phyloP scores from a whole-genome alignment of 2,329 filamentous ascomycete species.

The Trichoderma simmonsii region DNA sequence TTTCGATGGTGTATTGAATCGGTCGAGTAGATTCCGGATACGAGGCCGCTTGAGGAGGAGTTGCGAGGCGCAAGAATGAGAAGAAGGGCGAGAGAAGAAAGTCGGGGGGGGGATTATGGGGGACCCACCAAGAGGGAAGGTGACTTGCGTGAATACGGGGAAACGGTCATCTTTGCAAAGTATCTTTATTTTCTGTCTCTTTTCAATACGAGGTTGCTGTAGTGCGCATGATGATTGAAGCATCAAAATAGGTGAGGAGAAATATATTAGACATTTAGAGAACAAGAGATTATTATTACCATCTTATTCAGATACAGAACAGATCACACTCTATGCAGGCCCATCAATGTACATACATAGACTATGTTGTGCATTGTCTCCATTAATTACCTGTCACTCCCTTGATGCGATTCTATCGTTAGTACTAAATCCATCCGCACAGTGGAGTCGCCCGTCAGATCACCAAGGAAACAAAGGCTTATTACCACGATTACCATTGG shows the following conservation, averaged over 20 bases:
- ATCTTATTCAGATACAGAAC: not conserved
- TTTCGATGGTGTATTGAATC: not conserved
- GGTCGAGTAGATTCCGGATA: not conserved
- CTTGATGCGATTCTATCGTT: not conserved
- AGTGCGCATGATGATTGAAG: not conserved
- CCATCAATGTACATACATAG: not conserved
- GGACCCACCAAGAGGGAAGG: not conserved
- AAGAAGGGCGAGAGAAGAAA: not conserved
- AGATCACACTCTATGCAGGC: not conserved
- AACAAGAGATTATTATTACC: not conserved
- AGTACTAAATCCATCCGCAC: not conserved
- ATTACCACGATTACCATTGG: not conserved
- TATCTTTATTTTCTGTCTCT: not conserved
- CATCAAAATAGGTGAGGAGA: not conserved
- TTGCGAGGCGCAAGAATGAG: not conserved
- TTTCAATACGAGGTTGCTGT: not conserved
- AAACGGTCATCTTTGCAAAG: not conserved
- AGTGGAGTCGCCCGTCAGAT: not conserved
- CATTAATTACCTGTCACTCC: not conserved
- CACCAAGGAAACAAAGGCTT: not conserved
- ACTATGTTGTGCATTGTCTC: not conserved
- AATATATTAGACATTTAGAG: not conserved
- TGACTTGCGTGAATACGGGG: conserved; percentile 4
- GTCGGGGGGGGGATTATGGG: not conserved
- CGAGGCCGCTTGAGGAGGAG: not conserved